These are phyloP conservation scores for Fragaria iinumae DNA, from an alignment of 306 rosid genomes.

Conservation along the genomic window DNA sequence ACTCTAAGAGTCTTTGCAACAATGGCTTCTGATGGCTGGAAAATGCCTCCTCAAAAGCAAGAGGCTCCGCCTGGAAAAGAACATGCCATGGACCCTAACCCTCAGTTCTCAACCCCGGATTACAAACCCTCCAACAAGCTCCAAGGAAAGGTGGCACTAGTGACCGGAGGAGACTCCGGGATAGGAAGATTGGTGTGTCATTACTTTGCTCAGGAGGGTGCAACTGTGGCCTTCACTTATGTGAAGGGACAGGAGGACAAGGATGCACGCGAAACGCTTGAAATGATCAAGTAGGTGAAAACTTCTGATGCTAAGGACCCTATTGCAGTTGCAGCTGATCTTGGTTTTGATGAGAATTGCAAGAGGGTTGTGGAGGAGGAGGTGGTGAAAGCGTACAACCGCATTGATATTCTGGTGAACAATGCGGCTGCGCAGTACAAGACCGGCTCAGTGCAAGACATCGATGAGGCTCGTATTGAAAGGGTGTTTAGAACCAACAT, in stretches of 20 bases:
- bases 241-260: slow-evolving; percentile 49
- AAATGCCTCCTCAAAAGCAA: slow-evolving; percentile 65
- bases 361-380: slow-evolving; percentile 54
- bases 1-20: slow-evolving; percentile 19
- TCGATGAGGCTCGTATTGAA: slow-evolving; percentile 56
- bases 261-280: slow-evolving; percentile 61
- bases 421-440: background rate
- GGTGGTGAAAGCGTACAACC: slow-evolving; percentile 46
- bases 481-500: slow-evolving; percentile 76
- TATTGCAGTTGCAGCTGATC: slow-evolving; percentile 62
- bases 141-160: slow-evolving; percentile 67
- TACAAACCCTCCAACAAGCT: slow-evolving; percentile 76
- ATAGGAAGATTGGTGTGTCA: slow-evolving; percentile 78
- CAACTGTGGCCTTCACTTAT: slow-evolving; percentile 41
- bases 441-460: slow-evolving; percentile 49
- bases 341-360: slow-evolving; percentile 71
- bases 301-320: slow-evolving; percentile 55
- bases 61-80: slow-evolving; percentile 73
- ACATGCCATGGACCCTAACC: slow-evolving; percentile 67
- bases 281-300: slow-evolving; percentile 47
- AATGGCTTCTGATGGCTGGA: slow-evolving; percentile 62
- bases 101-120: slow-evolving; percentile 54
- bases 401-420: slow-evolving; percentile 26
- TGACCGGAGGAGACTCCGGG: slow-evolving; percentile 81
- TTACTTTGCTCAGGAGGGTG: slow-evolving; percentile 63